phyloP scores from a whole-genome alignment of 1,139 yeast genomes.

The Saccharomycopsis phalli region DNA sequence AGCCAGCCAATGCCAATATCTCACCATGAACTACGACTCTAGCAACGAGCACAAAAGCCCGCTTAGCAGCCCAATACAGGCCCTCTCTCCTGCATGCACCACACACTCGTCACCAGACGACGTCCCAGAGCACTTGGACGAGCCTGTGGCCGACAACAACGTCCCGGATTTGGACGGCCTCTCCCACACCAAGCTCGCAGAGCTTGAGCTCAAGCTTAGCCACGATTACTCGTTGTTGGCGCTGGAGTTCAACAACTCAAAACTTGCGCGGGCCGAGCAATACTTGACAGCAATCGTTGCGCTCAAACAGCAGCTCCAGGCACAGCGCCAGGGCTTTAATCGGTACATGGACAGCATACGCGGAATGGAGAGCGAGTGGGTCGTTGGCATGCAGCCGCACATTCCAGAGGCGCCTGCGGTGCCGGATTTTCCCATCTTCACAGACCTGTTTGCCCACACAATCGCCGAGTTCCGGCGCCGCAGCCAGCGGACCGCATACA shows the following conservation, averaged over 20 bases:
- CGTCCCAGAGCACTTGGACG: neutral
- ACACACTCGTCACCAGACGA: too few relatives aligned
- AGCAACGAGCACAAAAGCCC: slow-evolving; percentile 3
- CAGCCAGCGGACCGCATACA: slow-evolving; percentile 20
- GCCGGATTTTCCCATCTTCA: slow-evolving; percentile 24
- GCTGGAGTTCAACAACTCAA: slow-evolving; percentile 25
- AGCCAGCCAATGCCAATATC: too few relatives aligned
- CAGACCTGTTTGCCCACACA: slow-evolving; percentile 23
- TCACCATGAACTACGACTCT: neutral
- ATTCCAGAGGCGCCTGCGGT: slow-evolving; percentile 8
- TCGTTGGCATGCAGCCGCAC: neutral
- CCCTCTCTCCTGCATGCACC: too few relatives aligned
- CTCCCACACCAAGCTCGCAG: slow-evolving; percentile 1
- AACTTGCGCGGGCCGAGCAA: slow-evolving; percentile 27
- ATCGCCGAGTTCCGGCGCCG: slow-evolving; percentile 21
- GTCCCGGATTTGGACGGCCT: slow-evolving; percentile 20
- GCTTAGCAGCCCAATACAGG: slow-evolving; percentile 4
- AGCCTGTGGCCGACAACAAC: neutral
- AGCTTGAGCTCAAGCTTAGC: slow-evolving; percentile 25
- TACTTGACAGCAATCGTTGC: slow-evolving; percentile 23
- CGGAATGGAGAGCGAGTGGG: neutral
- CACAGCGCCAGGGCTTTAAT: slow-evolving; percentile 18
- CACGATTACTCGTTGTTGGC: slow-evolving; percentile 27
- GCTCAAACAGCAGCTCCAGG: slow-evolving; percentile 22
- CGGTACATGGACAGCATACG: slow-evolving; percentile 12